Evolutionary conservation across 176 grass and related monocot genomes (phyloP).

Genomic region (Oryza meyeriana): DNA sequence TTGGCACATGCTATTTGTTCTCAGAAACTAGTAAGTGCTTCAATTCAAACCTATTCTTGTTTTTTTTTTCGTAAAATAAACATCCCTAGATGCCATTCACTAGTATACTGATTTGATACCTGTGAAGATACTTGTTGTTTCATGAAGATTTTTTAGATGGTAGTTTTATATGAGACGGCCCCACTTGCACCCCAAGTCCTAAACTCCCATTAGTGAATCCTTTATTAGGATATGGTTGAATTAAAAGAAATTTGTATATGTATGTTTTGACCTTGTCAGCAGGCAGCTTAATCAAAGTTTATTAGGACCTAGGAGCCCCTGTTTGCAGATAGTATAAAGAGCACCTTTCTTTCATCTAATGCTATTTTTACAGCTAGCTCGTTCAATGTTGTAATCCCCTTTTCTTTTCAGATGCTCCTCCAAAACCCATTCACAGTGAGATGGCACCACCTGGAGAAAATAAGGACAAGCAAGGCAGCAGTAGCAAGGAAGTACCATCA

Average conservation of each 20-base stretch:
- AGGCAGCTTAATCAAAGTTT: background rate
- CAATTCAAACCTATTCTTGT: background rate
- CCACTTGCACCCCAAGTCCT: background rate
- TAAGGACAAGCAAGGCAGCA: constrained; percentile 16
- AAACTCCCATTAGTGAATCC: background rate
- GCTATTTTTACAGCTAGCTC: background rate
- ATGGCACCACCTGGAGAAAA: background rate
- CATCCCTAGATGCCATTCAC: background rate
- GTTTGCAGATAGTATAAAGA: background rate
- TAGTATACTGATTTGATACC: background rate
- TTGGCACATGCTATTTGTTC: constrained; percentile 81
- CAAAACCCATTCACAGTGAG: background rate
- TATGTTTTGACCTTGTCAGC: background rate
- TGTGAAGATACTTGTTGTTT: background rate
- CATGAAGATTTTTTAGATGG: background rate
- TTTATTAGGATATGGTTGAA: background rate
- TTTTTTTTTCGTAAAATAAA: constrained; percentile 17
- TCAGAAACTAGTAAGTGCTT: constrained; percentile 56
- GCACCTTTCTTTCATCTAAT: background rate
- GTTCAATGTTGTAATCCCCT: background rate
- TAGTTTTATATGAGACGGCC: background rate
- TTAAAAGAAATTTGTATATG: background rate
- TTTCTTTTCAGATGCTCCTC: constrained; percentile 36
- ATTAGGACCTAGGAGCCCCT: background rate
- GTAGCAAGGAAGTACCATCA: constrained; percentile 25